Conservation (phyloP, 2,329 filamentous ascomycete species). For the Epichloe sibirici region DNA sequence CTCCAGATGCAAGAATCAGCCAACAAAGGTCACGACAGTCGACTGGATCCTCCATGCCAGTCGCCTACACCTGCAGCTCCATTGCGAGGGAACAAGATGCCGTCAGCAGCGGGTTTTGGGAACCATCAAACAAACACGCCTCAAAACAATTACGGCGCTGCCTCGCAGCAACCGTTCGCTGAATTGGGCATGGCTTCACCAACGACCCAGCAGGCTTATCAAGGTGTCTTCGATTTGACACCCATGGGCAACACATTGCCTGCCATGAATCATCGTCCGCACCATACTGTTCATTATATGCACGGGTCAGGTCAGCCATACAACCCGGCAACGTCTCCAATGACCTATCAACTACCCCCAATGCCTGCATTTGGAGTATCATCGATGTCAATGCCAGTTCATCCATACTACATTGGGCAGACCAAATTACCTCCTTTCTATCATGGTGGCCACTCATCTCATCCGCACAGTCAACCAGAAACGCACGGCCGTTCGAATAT, state of each 20-base stretch:
- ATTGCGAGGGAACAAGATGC: background rate
- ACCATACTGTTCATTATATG: conserved; percentile 19
- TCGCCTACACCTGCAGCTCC: background rate
- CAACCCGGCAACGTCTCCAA: conserved; percentile 21
- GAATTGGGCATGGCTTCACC: conserved; percentile 31
- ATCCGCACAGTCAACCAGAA: conserved; percentile 22
- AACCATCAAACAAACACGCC: background rate
- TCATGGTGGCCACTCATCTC: conserved; percentile 24
- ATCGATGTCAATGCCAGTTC: conserved; percentile 25
- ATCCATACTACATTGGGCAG: conserved; percentile 36
- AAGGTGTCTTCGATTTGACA: conserved; percentile 34
- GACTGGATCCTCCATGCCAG: background rate
- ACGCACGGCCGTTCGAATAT: conserved; percentile 26
- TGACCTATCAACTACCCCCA: conserved; percentile 26
- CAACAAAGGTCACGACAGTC: background rate
- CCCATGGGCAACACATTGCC: conserved; percentile 33
- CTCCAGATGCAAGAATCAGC: background rate
- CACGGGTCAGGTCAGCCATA: conserved; percentile 21
- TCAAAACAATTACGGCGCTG: background rate
- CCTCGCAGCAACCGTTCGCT: conserved; percentile 3
- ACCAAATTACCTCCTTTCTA: conserved; percentile 35
- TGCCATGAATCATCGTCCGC: conserved; percentile 24
- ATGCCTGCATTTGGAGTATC: conserved; percentile 29
- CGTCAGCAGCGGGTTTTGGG: background rate
- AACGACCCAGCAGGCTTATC: conserved; percentile 10